Evolutionary conservation across 768 basidiomycete genomes (phyloP).

Genomic region (Hemileccinum rubropunctum): DNA sequence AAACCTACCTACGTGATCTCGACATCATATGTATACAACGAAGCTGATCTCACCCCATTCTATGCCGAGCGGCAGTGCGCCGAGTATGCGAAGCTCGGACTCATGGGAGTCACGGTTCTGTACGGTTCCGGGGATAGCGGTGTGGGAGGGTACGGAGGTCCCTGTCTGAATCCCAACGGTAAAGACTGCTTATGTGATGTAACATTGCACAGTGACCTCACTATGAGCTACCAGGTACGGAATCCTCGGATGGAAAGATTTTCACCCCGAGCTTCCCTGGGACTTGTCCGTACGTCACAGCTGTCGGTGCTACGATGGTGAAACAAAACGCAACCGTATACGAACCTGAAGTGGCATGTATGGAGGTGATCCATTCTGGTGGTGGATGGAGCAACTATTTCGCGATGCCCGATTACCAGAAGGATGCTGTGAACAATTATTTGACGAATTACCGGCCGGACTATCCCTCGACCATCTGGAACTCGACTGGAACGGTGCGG

Average conservation of each 20-base stretch:
- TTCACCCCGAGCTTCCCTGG: slow-evolving; percentile 56
- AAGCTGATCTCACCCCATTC: slow-evolving; percentile 33
- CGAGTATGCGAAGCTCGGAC: slow-evolving; percentile 45
- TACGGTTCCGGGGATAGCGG: slow-evolving; percentile 31
- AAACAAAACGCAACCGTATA: slow-evolving; percentile 36
- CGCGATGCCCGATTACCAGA: slow-evolving; percentile 39
- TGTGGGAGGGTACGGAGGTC: slow-evolving; percentile 25
- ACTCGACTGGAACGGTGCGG: slow-evolving; percentile 25
- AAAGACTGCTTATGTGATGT: neutral
- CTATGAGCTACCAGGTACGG: slow-evolving; percentile 3
- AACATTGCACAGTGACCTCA: neutral
- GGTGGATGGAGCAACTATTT: slow-evolving; percentile 39
- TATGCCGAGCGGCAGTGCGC: slow-evolving; percentile 42
- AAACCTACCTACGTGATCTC: slow-evolving; percentile 41
- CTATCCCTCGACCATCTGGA: slow-evolving; percentile 25
- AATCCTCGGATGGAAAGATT: slow-evolving; percentile 43
- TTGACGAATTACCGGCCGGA: slow-evolving; percentile 29
- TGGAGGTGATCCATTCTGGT: slow-evolving; percentile 42
- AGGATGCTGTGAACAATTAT: slow-evolving; percentile 31
- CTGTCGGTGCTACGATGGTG: slow-evolving; percentile 46
- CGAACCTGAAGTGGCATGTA: slow-evolving; percentile 52
- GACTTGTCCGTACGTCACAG: slow-evolving; percentile 49
- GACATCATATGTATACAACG: slow-evolving; percentile 41
- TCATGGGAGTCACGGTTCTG: slow-evolving; percentile 34
- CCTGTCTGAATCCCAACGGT: slow-evolving; percentile 33